A percentile compares a stretch with the other conserved stretches of the same genome.
Conservation (phyloP, 176 grass and related monocot species). For the Oryza glumipatula region DNA sequence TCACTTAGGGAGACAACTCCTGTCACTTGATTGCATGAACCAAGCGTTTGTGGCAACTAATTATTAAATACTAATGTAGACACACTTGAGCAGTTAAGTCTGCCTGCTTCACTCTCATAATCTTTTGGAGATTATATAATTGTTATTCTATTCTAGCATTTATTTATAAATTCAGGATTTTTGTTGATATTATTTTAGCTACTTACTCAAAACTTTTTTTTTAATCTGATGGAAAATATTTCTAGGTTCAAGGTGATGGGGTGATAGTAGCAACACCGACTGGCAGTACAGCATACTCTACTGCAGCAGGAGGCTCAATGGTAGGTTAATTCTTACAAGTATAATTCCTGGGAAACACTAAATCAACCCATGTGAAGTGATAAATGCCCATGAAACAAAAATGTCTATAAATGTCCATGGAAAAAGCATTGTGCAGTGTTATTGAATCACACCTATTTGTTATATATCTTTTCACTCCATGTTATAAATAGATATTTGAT, state of each 20-base stretch:
- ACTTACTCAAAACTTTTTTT: slow-evolving; percentile 21
- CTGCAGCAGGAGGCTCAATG: slow-evolving; percentile 97
- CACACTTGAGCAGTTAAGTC: slow-evolving; percentile 1
- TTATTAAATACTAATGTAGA: slow-evolving; percentile 15
- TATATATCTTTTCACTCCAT: slow-evolving; percentile 5
- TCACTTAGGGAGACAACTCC: neutral
- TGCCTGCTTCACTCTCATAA: slow-evolving; percentile 2
- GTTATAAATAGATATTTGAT: slow-evolving; percentile 10
- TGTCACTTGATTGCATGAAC: slow-evolving; percentile 11
- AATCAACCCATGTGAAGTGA: neutral
- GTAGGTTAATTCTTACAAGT: slow-evolving; percentile 45
- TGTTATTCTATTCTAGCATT: slow-evolving; percentile 10
- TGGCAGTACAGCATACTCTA: slow-evolving; percentile 97
- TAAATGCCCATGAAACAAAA: neutral
- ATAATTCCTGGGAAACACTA: neutral
- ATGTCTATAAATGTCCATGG: slow-evolving; percentile 2
- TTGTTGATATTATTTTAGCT: slow-evolving; percentile 7
- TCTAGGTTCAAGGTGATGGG: slow-evolving; percentile 98
- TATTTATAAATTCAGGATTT: neutral
- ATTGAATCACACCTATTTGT: neutral
- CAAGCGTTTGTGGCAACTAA: slow-evolving; percentile 12
- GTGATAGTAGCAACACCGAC: slow-evolving; percentile 98
- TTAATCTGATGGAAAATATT: slow-evolving; percentile 37
- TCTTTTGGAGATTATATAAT: slow-evolving; percentile 36
- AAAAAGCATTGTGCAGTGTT: neutral